Evolutionary conservation across 139 green algal genomes (phyloP).

Genomic region (Coelastrella sp.): DNA sequence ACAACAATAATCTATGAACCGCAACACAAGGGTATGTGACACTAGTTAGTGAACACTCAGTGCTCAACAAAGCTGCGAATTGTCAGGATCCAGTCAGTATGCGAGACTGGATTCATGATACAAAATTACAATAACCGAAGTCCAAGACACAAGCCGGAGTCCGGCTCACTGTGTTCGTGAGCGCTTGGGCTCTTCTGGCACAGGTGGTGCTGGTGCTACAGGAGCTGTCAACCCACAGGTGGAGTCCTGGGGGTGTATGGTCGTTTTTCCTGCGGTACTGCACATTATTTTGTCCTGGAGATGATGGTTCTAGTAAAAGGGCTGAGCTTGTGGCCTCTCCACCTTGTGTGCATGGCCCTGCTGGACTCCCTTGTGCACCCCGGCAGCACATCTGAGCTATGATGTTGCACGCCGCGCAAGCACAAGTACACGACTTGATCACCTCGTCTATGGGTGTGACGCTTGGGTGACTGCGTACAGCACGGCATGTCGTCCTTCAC

Average conservation of each 20-base stretch:
- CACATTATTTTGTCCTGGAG: not conserved
- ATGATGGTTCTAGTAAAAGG: conserved; percentile 41
- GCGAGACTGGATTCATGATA: too few relatives aligned
- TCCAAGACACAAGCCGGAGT: too few relatives aligned
- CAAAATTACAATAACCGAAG: too few relatives aligned
- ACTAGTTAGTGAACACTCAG: too few relatives aligned
- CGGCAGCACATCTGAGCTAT: not conserved
- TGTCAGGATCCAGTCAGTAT: too few relatives aligned
- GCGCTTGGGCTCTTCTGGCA: too few relatives aligned
- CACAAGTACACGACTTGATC: not conserved
- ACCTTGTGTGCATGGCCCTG: not conserved
- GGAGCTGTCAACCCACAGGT: not conserved
- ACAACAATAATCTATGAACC: too few relatives aligned
- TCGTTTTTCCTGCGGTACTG: not conserved
- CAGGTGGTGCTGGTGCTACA: not conserved
- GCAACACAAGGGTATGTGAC: too few relatives aligned
- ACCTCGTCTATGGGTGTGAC: not conserved
- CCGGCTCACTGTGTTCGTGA: too few relatives aligned
- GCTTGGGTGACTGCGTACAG: not conserved
- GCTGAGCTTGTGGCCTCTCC: not conserved
- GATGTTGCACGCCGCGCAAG: not conserved
- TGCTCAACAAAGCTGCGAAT: too few relatives aligned
- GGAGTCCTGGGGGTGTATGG: not conserved
- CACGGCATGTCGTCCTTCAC: not conserved
- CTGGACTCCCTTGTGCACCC: not conserved